A percentile compares a stretch with the other conserved stretches of the same genome.
Conservation (phyloP, 2,329 filamentous ascomycete genomes). For the Clarireedia homoeocarpa region DNA sequence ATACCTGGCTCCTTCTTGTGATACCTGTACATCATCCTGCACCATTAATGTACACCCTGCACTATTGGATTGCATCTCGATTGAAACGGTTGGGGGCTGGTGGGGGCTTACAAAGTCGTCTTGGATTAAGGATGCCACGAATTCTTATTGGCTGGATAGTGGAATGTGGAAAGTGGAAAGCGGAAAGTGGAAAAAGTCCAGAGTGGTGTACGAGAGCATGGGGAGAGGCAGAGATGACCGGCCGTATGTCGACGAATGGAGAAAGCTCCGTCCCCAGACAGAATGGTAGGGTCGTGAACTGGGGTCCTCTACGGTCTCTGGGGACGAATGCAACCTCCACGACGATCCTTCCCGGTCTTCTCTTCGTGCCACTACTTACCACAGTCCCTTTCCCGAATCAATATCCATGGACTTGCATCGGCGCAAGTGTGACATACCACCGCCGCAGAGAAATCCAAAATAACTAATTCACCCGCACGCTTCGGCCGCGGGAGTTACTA, state of each 20-base stretch:
- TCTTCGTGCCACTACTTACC: background rate
- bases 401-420: constrained; percentile 2
- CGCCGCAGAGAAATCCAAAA: background rate
- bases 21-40: background rate
- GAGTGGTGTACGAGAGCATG: background rate
- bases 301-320: too few relatives aligned
- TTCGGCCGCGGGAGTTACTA: background rate
- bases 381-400: background rate
- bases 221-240: background rate
- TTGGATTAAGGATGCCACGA: background rate
- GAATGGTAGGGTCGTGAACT: too few relatives aligned
- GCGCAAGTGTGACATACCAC: constrained; percentile 2
- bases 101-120: background rate
- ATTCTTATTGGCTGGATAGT: background rate
- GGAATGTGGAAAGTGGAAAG: background rate
- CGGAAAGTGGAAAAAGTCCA: background rate
- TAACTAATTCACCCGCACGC: background rate
- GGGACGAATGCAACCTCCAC: too few relatives aligned
- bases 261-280: too few relatives aligned
- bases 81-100: background rate
- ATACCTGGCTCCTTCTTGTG: background rate
- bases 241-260: too few relatives aligned
- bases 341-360: background rate
- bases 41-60: background rate
- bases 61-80: background rate